Conservation (phyloP, 495 filamentous ascomycete genomes). For the Penicillium desertorum region DNA sequence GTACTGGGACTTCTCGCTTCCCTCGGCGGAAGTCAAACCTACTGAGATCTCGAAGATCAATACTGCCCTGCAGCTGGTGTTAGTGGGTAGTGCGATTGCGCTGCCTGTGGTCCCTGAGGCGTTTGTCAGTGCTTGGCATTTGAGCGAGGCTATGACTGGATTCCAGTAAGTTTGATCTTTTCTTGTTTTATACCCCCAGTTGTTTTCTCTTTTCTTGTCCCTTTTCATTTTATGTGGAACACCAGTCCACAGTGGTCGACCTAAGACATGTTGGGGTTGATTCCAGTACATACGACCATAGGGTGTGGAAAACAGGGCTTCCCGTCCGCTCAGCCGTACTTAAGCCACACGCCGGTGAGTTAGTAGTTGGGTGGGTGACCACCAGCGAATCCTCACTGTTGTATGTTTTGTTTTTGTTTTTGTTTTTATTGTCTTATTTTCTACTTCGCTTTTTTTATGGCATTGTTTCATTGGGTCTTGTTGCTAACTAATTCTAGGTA, state of each 20-base stretch:
- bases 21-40: slow-evolving; percentile 87
- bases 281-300: slow-evolving; percentile 47
- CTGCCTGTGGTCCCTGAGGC: slow-evolving; percentile 62
- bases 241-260: not conserved
- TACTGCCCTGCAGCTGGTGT: slow-evolving; percentile 73
- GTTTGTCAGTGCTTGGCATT: slow-evolving; percentile 45
- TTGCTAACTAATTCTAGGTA: slow-evolving; percentile 39
- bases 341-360: slow-evolving; percentile 50
- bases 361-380: slow-evolving; percentile 54
- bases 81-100: slow-evolving; percentile 75
- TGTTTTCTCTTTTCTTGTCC: slow-evolving; percentile 2
- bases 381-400: slow-evolving; percentile 51
- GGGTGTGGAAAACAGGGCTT: slow-evolving; percentile 52
- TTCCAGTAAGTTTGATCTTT: slow-evolving; percentile 64
- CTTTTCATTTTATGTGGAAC: slow-evolving; percentile 3
- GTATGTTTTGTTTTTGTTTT: slow-evolving; percentile 33
- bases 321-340: slow-evolving; percentile 51
- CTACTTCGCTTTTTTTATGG: slow-evolving; percentile 8
- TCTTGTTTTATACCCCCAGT: slow-evolving; percentile 7
- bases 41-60: slow-evolving; percentile 91
- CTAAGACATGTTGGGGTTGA: slow-evolving; percentile 11
- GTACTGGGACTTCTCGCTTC: slow-evolving; percentile 98
- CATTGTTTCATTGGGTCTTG: not conserved
- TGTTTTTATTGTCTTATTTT: not conserved
- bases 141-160: slow-evolving; percentile 56